phyloP scores from a whole-genome alignment of 495 filamentous ascomycete species.

The Xylona heveae region DNA sequence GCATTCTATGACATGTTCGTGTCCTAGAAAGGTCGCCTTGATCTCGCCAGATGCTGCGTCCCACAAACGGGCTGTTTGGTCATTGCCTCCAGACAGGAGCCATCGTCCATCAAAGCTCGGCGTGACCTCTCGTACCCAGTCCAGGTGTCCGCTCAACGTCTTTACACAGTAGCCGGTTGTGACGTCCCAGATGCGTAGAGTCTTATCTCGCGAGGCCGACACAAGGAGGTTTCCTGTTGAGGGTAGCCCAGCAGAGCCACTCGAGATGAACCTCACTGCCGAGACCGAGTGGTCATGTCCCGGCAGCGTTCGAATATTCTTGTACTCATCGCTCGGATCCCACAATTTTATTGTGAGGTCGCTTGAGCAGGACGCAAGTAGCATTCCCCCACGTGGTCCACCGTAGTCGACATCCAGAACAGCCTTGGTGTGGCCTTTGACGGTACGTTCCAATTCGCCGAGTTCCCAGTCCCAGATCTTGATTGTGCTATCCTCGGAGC shows the following conservation, averaged over 20 bases:
- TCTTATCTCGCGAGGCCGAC: slow-evolving; percentile 62
- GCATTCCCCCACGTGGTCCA: slow-evolving; percentile 61
- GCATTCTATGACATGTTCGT: slow-evolving; percentile 82
- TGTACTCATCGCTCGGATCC: slow-evolving; percentile 88
- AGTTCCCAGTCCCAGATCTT: slow-evolving; percentile 99
- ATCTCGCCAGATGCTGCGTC: slow-evolving; percentile 53
- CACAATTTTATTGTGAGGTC: slow-evolving; percentile 92
- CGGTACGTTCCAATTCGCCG: slow-evolving; percentile 73
- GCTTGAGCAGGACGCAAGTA: slow-evolving; percentile 76
- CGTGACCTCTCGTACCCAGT: slow-evolving; percentile 75
- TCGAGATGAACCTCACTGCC: slow-evolving; percentile 73
- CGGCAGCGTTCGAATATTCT: slow-evolving; percentile 79
- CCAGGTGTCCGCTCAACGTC: slow-evolving; percentile 58
- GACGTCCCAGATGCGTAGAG: slow-evolving; percentile 77
- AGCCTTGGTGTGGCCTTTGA: slow-evolving; percentile 84
- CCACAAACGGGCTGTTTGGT: slow-evolving; percentile 70
- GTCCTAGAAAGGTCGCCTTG: slow-evolving; percentile 65
- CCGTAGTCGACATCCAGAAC: slow-evolving; percentile 86
- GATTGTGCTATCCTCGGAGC: slow-evolving; percentile 69
- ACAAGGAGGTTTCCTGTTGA: slow-evolving; percentile 57
- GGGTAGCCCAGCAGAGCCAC: slow-evolving; percentile 42
- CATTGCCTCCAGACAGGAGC: slow-evolving; percentile 62
- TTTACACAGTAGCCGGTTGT: slow-evolving; percentile 84
- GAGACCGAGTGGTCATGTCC: slow-evolving; percentile 89
- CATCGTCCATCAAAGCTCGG: slow-evolving; percentile 69